Base-by-base conservation (phyloP, 805 yeast species). In the Saccharomyces eubayanus region DNA sequence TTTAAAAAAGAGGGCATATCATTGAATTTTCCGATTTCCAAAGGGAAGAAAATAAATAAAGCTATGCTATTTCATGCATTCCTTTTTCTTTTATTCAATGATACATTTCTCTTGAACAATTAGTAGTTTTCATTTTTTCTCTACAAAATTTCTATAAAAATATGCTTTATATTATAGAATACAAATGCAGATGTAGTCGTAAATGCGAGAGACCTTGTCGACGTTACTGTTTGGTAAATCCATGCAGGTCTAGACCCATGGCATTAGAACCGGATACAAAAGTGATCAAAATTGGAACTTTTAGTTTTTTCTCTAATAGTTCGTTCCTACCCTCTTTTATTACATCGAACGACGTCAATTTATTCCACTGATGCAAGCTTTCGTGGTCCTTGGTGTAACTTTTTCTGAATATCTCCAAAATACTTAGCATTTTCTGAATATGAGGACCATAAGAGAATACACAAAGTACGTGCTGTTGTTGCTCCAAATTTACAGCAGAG, bases 301-400 rank as follows among this genome's bases (percentile, higher is more conserved):
- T 62, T 8, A 53, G 46, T 29, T 55, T 59, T 31, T 58, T 62
- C 30, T 65, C 67, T 12, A 64, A 46, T 24, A 66, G 55, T 45
- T 63, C 68, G 50, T 66, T 66, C 20, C 58, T 52, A 10, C 69
- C 68, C 20, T 57, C 58, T 46, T 53, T 55, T 5, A 58, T 55
- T 11, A 53, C 46, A 5, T 55, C 56, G 48, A 65, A 64, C 27
- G 57, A 52, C n/a, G 55, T 52, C 16, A 66, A 52, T 46, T 53
- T 62, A 55, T 65, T 66, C 59, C 59, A 62, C 51, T 66, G 70
- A 20, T 50, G 49, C 9, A 53, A 8, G 16, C 20, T 36, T 16
- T 16, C 20, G 16, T 36, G 4, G 21, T 36, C 16, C 10, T 36
- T 36, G 11, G 10, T 36, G 24, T 36, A 36, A n/a, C 43, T 52